Evolutionary conservation across 495 filamentous ascomycete species (phyloP).

Genomic region (Neurospora sp.): DNA sequence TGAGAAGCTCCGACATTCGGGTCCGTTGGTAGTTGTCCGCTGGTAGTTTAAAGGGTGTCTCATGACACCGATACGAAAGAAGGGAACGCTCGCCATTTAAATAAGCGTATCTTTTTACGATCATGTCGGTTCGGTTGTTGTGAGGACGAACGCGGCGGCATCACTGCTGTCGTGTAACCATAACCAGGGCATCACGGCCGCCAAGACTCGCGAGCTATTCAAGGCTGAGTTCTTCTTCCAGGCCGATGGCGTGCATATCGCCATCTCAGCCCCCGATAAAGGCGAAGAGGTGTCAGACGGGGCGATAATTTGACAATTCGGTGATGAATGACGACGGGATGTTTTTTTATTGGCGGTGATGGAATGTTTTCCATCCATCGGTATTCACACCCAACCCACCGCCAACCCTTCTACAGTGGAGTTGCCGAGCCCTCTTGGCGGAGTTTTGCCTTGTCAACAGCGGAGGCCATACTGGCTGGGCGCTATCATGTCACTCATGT

Average conservation of each 20-base stretch:
- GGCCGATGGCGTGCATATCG: neutral
- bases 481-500: neutral
- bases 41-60: neutral
- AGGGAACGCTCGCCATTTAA: neutral
- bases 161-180: neutral
- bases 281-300: neutral
- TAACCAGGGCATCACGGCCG: too few relatives aligned
- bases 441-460: neutral
- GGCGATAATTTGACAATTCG: neutral
- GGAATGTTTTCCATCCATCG: neutral
- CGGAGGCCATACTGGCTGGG: neutral
- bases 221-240: too few relatives aligned
- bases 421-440: neutral
- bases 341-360: neutral
- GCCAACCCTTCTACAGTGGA: neutral
- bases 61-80: neutral
- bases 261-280: neutral
- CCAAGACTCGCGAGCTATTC: too few relatives aligned
- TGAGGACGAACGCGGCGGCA: neutral
- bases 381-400: neutral
- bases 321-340: neutral
- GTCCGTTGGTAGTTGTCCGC: neutral
- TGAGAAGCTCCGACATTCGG: neutral
- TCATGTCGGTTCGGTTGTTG: neutral
- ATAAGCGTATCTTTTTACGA: neutral